phyloP scores from a whole-genome alignment of 2,329 filamentous ascomycete species.

The Elsinoe batatas region DNA sequence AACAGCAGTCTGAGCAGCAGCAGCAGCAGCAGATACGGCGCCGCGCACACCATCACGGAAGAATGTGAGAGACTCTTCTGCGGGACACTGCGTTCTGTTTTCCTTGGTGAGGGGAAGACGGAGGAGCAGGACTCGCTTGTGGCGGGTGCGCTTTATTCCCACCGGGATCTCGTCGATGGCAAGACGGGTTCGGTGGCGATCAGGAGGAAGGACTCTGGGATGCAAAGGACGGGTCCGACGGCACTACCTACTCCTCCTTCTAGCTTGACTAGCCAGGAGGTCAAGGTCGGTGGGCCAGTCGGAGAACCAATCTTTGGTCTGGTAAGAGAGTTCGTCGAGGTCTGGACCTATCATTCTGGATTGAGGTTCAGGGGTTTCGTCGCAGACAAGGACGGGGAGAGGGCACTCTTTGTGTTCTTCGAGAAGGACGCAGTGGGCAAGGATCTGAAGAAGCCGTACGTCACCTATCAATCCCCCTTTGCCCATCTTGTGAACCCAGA shows the following conservation, averaged over 20 bases:
- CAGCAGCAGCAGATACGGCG: constrained; percentile 59
- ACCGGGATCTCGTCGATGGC: constrained; percentile 12
- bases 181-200: constrained; percentile 9
- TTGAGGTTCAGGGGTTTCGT: constrained; percentile 81
- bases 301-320: constrained; percentile 16
- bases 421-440: constrained; percentile 60
- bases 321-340: constrained; percentile 59
- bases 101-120: constrained; percentile 88
- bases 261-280: constrained; percentile 2
- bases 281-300: constrained; percentile 4
- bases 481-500: constrained; percentile 21
- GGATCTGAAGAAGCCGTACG: constrained; percentile 81
- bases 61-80: constrained; percentile 99
- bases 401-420: constrained; percentile 80
- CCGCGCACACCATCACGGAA: constrained; percentile 92
- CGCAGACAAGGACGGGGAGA: constrained; percentile 58
- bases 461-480: constrained; percentile 18
- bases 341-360: constrained; percentile 78
- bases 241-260: constrained; percentile 2
- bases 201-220: constrained; percentile 20
- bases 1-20: constrained; percentile 23
- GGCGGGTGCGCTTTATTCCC: constrained; percentile 57
- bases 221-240: neutral
- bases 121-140: constrained; percentile 71
- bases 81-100: constrained; percentile 84